phyloP scores from a whole-genome alignment of 768 basidiomycete genomes.

The Kwoniella heveanensis region DNA sequence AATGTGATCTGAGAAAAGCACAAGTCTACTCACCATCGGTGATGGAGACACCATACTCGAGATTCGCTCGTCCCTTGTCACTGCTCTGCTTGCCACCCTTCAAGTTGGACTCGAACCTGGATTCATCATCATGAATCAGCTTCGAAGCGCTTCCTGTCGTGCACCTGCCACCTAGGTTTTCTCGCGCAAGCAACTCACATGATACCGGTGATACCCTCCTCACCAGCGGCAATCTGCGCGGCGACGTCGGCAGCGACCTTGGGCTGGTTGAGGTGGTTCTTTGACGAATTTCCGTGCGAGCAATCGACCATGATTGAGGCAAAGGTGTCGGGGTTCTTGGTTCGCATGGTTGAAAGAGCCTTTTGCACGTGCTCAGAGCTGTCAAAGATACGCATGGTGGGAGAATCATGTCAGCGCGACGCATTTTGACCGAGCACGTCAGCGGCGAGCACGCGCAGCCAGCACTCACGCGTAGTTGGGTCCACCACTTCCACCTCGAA shows the following conservation, averaged over 20 bases:
- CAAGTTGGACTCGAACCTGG: conserved; percentile 91
- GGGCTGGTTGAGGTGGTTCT: conserved; percentile 84
- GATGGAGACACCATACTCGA: conserved; percentile 59
- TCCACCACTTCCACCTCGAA: conserved; percentile 87
- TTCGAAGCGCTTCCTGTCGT: background rate
- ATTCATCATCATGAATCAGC: background rate
- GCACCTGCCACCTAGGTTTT: no score
- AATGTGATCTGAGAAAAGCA: background rate
- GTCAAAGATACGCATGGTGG: no score
- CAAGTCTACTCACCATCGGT: conserved; percentile 43
- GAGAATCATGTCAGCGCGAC: no score
- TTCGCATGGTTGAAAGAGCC: conserved; percentile 43
- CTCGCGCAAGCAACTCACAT: no score
- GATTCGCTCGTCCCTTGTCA: conserved; percentile 42
- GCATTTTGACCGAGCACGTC: no score
- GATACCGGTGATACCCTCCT: conserved; percentile 40
- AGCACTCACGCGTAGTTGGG: conserved; percentile 71
- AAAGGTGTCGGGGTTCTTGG: conserved; percentile 59
- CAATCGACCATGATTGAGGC: conserved; percentile 74
- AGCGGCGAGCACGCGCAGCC: background rate
- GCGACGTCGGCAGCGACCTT: conserved; percentile 90
- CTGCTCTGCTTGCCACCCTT: conserved; percentile 56
- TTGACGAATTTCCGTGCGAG: conserved; percentile 92
- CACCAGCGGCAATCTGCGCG: conserved; percentile 55
- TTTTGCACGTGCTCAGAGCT: conserved; percentile 51